Evolutionary conservation across 2,329 filamentous ascomycete species (phyloP).

Genomic region (Orbilia blumenaviensis): DNA sequence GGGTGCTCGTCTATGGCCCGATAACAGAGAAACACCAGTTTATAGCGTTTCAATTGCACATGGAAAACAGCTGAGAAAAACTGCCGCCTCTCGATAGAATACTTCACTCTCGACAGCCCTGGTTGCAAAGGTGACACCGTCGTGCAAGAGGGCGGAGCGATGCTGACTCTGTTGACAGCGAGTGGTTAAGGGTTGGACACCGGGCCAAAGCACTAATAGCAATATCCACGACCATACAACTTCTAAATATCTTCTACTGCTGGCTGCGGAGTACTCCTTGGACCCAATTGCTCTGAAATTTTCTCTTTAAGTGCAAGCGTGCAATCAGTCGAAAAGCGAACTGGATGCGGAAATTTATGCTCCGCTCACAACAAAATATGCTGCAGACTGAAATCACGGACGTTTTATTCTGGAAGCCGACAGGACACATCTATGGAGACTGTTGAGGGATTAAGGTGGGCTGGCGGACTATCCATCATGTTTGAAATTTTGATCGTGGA

Average conservation of each 20-base stretch:
- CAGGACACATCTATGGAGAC: background rate
- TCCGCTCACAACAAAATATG: background rate
- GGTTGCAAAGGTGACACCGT: too few relatives aligned
- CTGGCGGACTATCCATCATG: slow-evolving; percentile 11
- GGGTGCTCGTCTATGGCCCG: too few relatives aligned
- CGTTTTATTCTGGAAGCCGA: background rate
- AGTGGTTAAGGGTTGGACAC: background rate
- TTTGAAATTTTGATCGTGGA: slow-evolving; percentile 27
- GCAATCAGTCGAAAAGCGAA: background rate
- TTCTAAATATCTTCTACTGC: background rate
- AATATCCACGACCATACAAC: background rate
- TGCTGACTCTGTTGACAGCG: background rate
- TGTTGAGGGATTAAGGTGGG: background rate
- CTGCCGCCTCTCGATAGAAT: too few relatives aligned
- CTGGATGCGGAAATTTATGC: background rate
- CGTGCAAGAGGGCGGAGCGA: too few relatives aligned
- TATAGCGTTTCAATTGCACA: too few relatives aligned
- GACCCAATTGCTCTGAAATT: background rate
- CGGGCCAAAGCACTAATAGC: background rate
- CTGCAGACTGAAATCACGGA: background rate
- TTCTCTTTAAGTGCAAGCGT: background rate
- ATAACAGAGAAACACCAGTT: too few relatives aligned
- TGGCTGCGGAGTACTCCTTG: background rate
- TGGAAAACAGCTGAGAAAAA: too few relatives aligned
- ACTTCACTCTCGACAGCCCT: too few relatives aligned